Evolutionary conservation across 2,329 filamentous ascomycete genomes (phyloP), one percentile per base, ranked within the genome.

Genomic region (Aspergillus quadrilineatus): DNA sequence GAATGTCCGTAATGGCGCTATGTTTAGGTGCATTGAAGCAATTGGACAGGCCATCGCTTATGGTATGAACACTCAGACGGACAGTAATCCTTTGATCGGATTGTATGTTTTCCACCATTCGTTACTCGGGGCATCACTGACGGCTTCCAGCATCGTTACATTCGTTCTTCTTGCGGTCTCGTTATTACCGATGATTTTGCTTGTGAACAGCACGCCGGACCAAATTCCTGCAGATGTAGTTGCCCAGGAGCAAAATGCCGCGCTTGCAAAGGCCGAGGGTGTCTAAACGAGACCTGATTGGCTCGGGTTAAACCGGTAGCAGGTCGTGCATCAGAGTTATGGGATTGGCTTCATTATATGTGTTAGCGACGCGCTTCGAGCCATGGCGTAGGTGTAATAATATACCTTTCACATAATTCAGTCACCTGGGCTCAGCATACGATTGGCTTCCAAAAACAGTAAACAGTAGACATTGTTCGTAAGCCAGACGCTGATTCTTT

Each of bases 1-100:
- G 55, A 77, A 77, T 32, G 73, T 77, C n/a, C 73, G 74, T 1
- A 77, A 76, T 49, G 74, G 74, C 5, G 74, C 74, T 32, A 73
- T 73, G 36, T 76, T 77, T 56, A 66, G 73, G 50, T 76, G 73
- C 37, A 67, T 77, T 5, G 74, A 77, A 62, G 73, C 74, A 5
- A 58, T 76, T 26, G 74, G 74, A 17, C 74, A 77, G 58, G 74
- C 74, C 3, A 71, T 77, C 57, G 70, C 74, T 0, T 76, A 76
- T 9, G 72, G 73, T 32, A 75, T 77, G 68, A 77, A 77, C 53
- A 76, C 74, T 14, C 70, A 76, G 48, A 75, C 71, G 26, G 67
- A 68, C 32, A 70, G 68, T 28, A 65, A 69, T 43, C 72, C 74
- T 32, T 58, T 76, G 4, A 63, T 73, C 53, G 74, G 73, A 57